Evolutionary conservation across 148 eudicot species (phyloP), one percentile per base, ranked within the genome.

Genomic region (Vaccinium corymbosum): DNA sequence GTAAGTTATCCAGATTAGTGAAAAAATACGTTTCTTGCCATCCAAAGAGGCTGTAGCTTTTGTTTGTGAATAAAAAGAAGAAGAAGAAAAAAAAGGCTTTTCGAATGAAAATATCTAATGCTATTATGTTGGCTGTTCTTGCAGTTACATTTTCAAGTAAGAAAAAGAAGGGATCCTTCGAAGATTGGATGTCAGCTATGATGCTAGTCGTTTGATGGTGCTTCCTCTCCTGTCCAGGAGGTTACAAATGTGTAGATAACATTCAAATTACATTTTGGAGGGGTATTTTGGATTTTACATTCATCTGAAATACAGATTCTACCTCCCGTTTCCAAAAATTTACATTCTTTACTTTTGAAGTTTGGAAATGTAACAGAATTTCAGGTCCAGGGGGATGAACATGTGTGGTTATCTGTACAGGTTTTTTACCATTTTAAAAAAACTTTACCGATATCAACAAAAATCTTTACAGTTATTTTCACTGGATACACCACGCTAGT

Each of bases 91-190:
- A 32, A 32, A 22, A 62, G 70, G 14, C n/a, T 6, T 46, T 75
- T 46, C 25, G 25, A 75, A 1, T 16, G 13, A 76, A 49, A 22
- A 17, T 76, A 76, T 76, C 20, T 76, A n/a, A 74, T 74, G 78
- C 57, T n/a, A 27, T 20, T 50, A 76, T 50, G 10, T 50, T 76
- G 56, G 32, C 79, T 22, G 56, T 50, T 3, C 16, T 50, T 76
- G 79, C 79, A 76, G 79, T 50, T 76, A 22, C 79, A 76, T 49
- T 50, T n/a, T 76, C 57, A 50, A 10, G 57, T 9, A n/a, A 76
- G 57, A 5, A 42, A 4, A 4, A 42, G 46, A 50, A 49, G 35
- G n/a, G 79, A 20, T 76, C 50, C 32, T 76, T 27, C 50, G 25
- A 50, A 49, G 79, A 22, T 76, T 76, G 79, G 38, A 49, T 76